These are phyloP conservation scores for Plasmodium malariae DNA, from an alignment of 169 alveolate species.

Conservation along the genomic window DNA sequence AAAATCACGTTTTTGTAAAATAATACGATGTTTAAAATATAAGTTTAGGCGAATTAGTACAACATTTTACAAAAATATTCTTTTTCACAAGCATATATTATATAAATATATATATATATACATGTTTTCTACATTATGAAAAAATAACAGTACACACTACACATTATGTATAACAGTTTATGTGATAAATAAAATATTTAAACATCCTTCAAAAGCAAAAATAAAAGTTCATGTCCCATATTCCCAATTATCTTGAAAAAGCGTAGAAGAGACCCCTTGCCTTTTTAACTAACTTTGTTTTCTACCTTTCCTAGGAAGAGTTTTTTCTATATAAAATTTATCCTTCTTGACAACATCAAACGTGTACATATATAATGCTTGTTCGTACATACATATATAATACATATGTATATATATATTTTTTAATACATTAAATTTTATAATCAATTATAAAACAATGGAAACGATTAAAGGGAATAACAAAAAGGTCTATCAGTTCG, in stretches of 20 bases:
- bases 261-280: too few relatives aligned
- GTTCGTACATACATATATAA: neutral
- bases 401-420: neutral
- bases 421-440: neutral
- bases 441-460: constrained; percentile 23
- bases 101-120: neutral
- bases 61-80: neutral
- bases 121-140: neutral
- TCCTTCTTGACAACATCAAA: too few relatives aligned
- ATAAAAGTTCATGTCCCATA: neutral
- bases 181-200: neutral
- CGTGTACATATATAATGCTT: too few relatives aligned
- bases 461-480: neutral
- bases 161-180: neutral
- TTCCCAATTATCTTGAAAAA: too few relatives aligned
- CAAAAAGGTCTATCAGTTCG: neutral
- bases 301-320: too few relatives aligned
- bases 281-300: too few relatives aligned
- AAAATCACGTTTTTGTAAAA: constrained; percentile 17
- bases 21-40: constrained; percentile 4
- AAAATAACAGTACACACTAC: neutral
- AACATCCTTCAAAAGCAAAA: neutral
- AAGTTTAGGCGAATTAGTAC: neutral
- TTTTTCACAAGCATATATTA: neutral
- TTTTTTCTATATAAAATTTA: too few relatives aligned